These are phyloP conservation scores for Calonectria montana DNA, from an alignment of 2,329 filamentous ascomycete species.

Conservation along the genomic window DNA sequence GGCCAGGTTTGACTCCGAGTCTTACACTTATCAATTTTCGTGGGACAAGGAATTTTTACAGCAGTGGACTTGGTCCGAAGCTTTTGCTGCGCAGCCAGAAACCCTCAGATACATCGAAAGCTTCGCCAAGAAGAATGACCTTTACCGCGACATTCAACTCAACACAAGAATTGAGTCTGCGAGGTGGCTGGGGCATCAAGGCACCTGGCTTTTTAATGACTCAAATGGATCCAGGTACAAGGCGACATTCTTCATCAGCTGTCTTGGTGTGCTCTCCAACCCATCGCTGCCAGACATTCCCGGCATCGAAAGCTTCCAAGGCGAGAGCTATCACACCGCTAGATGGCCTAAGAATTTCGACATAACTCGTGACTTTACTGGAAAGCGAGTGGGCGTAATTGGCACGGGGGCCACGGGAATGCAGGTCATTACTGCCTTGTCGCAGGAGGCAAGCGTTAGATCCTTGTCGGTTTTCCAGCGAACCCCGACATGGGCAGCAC, in stretches of 20 bases:
- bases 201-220: neutral
- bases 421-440: conserved; percentile 29
- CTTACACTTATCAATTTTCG: conserved; percentile 52
- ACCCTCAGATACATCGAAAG: conserved; percentile 3
- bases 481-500: conserved; percentile 41
- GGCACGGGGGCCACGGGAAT: conserved; percentile 35
- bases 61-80: conserved; percentile 11
- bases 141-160: neutral
- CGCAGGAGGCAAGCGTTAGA: conserved; percentile 43
- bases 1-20: conserved; percentile 51
- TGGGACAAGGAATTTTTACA: conserved; percentile 15
- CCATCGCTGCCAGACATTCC: conserved; percentile 25
- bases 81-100: conserved; percentile 3
- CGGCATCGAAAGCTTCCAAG: conserved; percentile 26
- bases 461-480: conserved; percentile 48
- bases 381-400: conserved; percentile 27
- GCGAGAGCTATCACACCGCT: conserved; percentile 26
- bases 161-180: conserved; percentile 1
- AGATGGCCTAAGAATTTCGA: conserved; percentile 30
- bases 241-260: conserved; percentile 25
- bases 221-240: neutral
- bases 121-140: conserved; percentile 3
- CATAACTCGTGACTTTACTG: conserved; percentile 1
- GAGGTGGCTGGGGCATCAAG: neutral
- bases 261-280: conserved; percentile 29